Percentiles rank a stretch among this genome's conserved stretches.
Conservation (phyloP, 2,329 filamentous ascomycete species). For the Purpureocillium lavendulum region DNA sequence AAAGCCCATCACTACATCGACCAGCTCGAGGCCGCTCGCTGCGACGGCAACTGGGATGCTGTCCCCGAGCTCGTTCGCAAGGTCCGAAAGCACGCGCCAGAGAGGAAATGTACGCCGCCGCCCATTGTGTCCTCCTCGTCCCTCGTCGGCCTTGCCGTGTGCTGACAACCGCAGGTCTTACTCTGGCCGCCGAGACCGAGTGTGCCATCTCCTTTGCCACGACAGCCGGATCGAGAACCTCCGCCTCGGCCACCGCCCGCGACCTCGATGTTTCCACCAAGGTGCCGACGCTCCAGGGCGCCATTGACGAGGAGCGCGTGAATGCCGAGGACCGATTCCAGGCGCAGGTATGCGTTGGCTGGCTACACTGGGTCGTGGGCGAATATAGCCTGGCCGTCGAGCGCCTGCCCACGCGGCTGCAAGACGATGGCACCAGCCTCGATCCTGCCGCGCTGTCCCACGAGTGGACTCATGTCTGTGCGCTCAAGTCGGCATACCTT, state of each 20-base stretch:
- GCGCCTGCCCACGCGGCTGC: constrained; percentile 56
- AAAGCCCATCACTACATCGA: constrained; percentile 80
- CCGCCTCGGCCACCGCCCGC: constrained; percentile 30
- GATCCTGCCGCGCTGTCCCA: constrained; percentile 45
- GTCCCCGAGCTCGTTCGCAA: constrained; percentile 88
- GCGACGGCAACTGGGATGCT: constrained; percentile 77
- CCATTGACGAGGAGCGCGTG: constrained; percentile 48
- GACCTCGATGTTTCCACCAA: constrained; percentile 37
- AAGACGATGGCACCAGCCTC: constrained; percentile 43
- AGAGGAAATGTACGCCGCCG: constrained; percentile 63
- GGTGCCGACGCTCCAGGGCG: constrained; percentile 42
- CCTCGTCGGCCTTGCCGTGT: too few species aligned
- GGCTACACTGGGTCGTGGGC: constrained; percentile 72
- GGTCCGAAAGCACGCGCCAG: constrained; percentile 85
- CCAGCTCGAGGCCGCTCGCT: constrained; percentile 78
- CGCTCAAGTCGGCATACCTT: constrained; percentile 70
- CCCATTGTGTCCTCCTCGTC: background rate
- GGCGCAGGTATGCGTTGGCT: constrained; percentile 73
- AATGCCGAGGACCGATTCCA: constrained; percentile 59
- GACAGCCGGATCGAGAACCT: constrained; percentile 27
- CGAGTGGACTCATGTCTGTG: constrained; percentile 76
- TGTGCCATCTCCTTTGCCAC: constrained; percentile 51
- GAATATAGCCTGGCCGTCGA: constrained; percentile 56
- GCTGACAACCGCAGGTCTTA: constrained; percentile 44
- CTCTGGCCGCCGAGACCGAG: constrained; percentile 63